phyloP scores from a whole-genome alignment of 1,284 basidiomycete genomes.

The Boletus mariae region DNA sequence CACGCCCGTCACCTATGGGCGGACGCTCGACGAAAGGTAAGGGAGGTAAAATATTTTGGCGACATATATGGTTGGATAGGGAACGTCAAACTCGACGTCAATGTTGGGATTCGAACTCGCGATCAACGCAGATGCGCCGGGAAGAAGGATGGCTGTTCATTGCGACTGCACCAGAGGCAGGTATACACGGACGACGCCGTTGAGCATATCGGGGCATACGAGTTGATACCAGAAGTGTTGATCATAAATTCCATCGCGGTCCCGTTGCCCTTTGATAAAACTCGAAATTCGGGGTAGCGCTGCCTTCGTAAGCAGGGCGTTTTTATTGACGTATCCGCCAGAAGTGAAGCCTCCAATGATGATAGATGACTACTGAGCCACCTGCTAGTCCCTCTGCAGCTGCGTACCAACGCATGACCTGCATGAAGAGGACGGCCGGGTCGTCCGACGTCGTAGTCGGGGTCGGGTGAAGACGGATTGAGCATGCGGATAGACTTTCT shows the following conservation, averaged over 20 bases:
- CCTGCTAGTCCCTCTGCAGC: constrained; percentile 71
- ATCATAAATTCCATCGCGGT: constrained; percentile 39
- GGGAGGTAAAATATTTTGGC: constrained; percentile 83
- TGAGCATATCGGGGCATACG: constrained; percentile 62
- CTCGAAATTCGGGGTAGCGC: constrained; percentile 35
- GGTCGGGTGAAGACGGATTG: constrained; percentile 58
- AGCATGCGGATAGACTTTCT: constrained; percentile 65
- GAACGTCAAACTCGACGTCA: constrained; percentile 62
- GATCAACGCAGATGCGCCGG: constrained; percentile 50
- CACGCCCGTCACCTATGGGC: constrained; percentile 73
- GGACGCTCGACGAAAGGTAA: constrained; percentile 71
- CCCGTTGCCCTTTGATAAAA: constrained; percentile 46
- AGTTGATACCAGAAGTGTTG: constrained; percentile 50
- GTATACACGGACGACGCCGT: constrained; percentile 76
- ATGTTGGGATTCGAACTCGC: constrained; percentile 61
- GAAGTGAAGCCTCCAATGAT: constrained; percentile 75
- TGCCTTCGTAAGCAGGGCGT: constrained; percentile 60
- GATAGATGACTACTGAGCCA: constrained; percentile 55
- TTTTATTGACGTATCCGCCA: constrained; percentile 81
- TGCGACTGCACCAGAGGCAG: constrained; percentile 83
- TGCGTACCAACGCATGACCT: constrained; percentile 81
- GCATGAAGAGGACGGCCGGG: constrained; percentile 63
- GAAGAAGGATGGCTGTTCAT: constrained; percentile 71
- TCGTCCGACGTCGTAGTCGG: constrained; percentile 70
- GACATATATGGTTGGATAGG: constrained; percentile 43